A percentile compares a stretch with the other conserved stretches of the same genome.
These are phyloP conservation scores for Cryptosporidium sp. DNA, from an alignment of 169 alveolate species.

Conservation along the genomic window DNA sequence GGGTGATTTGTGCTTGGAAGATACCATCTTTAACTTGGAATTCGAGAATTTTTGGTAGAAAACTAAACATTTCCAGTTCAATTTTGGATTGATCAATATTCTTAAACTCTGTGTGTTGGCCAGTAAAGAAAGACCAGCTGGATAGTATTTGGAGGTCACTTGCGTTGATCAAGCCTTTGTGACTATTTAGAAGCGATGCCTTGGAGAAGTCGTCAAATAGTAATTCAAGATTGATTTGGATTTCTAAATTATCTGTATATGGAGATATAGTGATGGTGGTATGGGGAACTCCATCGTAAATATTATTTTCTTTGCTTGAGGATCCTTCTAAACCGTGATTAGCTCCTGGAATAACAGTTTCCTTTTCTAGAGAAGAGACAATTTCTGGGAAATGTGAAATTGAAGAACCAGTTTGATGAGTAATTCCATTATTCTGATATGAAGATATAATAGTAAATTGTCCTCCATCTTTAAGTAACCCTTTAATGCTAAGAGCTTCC, in stretches of 20 bases:
- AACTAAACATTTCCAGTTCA: slow-evolving; percentile 57
- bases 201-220: neutral
- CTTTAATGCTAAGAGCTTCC: slow-evolving; percentile 47
- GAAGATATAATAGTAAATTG: slow-evolving; percentile 21
- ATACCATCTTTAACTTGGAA: slow-evolving; percentile 11
- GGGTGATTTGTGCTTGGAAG: slow-evolving; percentile 54
- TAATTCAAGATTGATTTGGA: slow-evolving; percentile 16
- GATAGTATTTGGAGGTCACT: slow-evolving; percentile 26
- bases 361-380: neutral
- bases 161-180: neutral
- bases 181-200: neutral
- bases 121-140: slow-evolving; percentile 54
- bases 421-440: slow-evolving; percentile 1
- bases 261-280: slow-evolving; percentile 54
- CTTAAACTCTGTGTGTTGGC: slow-evolving; percentile 15
- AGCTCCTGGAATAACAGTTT: neutral
- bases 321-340: neutral
- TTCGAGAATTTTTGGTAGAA: slow-evolving; percentile 48
- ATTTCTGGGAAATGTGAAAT: neutral
- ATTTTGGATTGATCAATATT: slow-evolving; percentile 31
- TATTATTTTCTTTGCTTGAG: neutral
- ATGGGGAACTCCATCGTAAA: slow-evolving; percentile 32
- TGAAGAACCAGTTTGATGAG: neutral
- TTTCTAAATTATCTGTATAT: slow-evolving; percentile 39
- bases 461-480: slow-evolving; percentile 41